These are phyloP conservation scores for Prunus campanulata DNA, from an alignment of 306 rosid genomes.

Conservation along the genomic window DNA sequence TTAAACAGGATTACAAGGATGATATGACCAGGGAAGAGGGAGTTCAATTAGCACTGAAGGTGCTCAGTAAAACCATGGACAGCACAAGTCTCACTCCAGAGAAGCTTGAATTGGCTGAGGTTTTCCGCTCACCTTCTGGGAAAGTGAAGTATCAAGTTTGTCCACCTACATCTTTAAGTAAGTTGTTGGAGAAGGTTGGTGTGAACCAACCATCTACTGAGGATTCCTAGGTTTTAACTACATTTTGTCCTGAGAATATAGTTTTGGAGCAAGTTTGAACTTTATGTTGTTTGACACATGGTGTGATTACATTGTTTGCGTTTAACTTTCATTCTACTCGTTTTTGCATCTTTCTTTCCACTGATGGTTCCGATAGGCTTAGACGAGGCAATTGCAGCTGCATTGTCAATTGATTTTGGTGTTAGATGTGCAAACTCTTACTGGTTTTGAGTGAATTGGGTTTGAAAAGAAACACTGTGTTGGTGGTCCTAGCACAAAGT, in stretches of 20 bases:
- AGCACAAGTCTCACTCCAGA: slow-evolving; percentile 48
- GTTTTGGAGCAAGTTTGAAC: not conserved
- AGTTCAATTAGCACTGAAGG: slow-evolving; percentile 43
- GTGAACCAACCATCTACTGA: slow-evolving; percentile 36
- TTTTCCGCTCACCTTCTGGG: slow-evolving; percentile 37
- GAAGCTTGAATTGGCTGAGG: slow-evolving; percentile 45
- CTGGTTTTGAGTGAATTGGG: not conserved
- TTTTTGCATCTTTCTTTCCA: not conserved
- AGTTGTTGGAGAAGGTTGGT: slow-evolving; percentile 37
- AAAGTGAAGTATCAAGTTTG: slow-evolving; percentile 43
- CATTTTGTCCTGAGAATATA: not conserved
- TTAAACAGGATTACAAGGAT: slow-evolving; percentile 39
- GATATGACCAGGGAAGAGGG: slow-evolving; percentile 42
- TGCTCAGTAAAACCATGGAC: slow-evolving; percentile 47
- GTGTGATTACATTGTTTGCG: not conserved
- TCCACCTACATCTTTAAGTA: slow-evolving; percentile 31
- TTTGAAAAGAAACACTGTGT: not conserved
- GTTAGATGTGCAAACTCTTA: not conserved
- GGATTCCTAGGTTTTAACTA: slow-evolving; percentile 18
- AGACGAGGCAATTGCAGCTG: not conserved
- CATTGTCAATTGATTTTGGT: not conserved
- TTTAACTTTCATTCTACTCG: not conserved
- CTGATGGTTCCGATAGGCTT: not conserved
- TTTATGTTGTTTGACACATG: not conserved
- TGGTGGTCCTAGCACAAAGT: not conserved